Evolutionary conservation across 352 stramenopile genomes (phyloP).

Genomic region (Pseudoperonospora humuli): DNA sequence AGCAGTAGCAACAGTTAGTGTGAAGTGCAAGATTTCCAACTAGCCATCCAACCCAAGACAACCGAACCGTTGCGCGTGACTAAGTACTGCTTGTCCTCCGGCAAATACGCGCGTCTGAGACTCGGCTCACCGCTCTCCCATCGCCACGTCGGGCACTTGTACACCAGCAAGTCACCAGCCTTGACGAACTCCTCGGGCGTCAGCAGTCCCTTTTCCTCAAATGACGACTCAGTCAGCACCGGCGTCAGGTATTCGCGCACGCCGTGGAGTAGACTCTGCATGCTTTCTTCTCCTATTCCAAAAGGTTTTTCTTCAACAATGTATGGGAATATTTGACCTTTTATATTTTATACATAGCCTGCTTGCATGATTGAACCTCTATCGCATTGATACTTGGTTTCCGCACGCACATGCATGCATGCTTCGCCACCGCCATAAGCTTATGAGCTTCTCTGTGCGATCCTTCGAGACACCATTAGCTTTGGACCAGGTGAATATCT

Average conservation of each 20-base stretch:
- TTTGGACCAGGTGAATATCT: slow-evolving; percentile 32
- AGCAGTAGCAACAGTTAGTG: not conserved
- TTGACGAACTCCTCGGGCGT: slow-evolving; percentile 96
- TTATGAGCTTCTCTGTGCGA: slow-evolving; percentile 37
- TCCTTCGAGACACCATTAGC: slow-evolving; percentile 23
- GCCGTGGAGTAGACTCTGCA: slow-evolving; percentile 77
- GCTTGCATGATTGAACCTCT: not conserved
- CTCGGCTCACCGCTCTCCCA: slow-evolving; percentile 80
- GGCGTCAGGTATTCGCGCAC: slow-evolving; percentile 85
- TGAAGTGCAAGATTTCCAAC: not conserved
- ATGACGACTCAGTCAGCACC: slow-evolving; percentile 89
- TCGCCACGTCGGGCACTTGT: slow-evolving; percentile 94
- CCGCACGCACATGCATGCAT: no score
- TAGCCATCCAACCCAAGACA: not conserved
- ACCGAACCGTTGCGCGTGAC: slow-evolving; percentile 60
- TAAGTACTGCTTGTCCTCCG: slow-evolving; percentile 84
- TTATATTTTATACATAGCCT: not conserved
- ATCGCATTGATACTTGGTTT: not conserved
- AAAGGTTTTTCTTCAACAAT: slow-evolving; percentile 8
- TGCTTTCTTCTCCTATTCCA: slow-evolving; percentile 11
- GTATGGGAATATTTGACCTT: not conserved
- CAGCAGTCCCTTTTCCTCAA: slow-evolving; percentile 91
- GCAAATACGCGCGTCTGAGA: slow-evolving; percentile 57
- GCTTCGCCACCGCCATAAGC: slow-evolving; percentile 18
- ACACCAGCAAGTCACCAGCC: slow-evolving; percentile 93